phyloP scores from a whole-genome alignment of 805 yeast species.

The Metschnikowia noctiluminum region DNA sequence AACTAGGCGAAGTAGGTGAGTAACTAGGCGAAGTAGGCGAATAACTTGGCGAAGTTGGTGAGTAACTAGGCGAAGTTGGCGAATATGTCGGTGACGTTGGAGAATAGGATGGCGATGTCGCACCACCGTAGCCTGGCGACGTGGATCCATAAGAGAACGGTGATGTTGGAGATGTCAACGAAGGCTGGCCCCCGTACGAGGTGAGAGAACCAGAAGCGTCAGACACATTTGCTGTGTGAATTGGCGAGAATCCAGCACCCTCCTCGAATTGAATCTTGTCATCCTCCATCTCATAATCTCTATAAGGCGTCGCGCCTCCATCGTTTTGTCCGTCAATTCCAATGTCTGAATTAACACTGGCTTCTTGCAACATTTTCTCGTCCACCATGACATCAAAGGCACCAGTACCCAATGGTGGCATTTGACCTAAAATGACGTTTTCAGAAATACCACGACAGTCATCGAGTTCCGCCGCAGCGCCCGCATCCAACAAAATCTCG shows the following conservation, averaged over 20 bases:
- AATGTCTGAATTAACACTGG: constrained; percentile 45
- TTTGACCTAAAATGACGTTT: constrained; percentile 94
- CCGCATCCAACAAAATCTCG: constrained; percentile 95
- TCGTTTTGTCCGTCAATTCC: constrained; percentile 35
- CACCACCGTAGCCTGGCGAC: constrained; percentile 52
- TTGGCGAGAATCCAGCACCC: constrained; percentile 88
- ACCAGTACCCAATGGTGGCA: constrained; percentile 99
- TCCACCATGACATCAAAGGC: constrained; percentile 94
- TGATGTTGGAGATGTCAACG: constrained; percentile 50
- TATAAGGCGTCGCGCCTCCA: constrained; percentile 93
- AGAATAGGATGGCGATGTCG: constrained; percentile 44
- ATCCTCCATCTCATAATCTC: constrained; percentile 58
- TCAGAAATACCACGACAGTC: constrained; percentile 99
- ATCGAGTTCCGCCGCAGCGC: constrained; percentile 95
- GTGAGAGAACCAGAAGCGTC: constrained; percentile 81
- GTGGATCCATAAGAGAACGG: constrained; percentile 52
- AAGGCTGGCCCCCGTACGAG: constrained; percentile 73
- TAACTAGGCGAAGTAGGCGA: constrained; percentile 26
- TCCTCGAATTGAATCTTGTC: constrained; percentile 62
- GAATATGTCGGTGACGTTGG: constrained; percentile 25
- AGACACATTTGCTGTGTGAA: constrained; percentile 80
- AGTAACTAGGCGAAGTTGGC: constrained; percentile 34
- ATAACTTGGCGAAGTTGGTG: constrained; percentile 48
- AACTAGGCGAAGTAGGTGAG: constrained; percentile 29
- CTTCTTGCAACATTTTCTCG: constrained; percentile 72